phyloP scores from a whole-genome alignment of 192 early-diverging fungal species.

The Kickxella alabastrina region DNA sequence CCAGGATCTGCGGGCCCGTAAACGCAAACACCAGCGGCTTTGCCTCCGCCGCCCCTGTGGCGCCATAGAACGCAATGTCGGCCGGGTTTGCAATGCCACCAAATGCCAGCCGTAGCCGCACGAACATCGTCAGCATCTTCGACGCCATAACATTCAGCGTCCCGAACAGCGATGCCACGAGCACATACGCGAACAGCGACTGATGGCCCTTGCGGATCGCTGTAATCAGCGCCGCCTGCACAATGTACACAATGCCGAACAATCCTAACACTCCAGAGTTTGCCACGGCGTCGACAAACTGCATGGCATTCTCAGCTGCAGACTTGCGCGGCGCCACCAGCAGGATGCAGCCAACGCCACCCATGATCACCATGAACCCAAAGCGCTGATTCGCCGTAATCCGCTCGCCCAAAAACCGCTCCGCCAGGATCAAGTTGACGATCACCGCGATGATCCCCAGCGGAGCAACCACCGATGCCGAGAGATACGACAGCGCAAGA shows the following conservation, averaged over 20 bases:
- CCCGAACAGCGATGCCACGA: slow-evolving; percentile 45
- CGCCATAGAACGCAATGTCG: slow-evolving; percentile 40
- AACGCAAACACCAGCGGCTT: slow-evolving; percentile 8
- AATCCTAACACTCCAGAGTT: slow-evolving; percentile 30
- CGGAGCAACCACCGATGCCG: slow-evolving; percentile 45
- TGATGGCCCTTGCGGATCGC: slow-evolving; percentile 20
- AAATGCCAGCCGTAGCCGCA: slow-evolving; percentile 30
- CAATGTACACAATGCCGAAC: slow-evolving; percentile 17
- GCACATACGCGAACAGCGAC: slow-evolving; percentile 35
- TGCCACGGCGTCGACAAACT: slow-evolving; percentile 36
- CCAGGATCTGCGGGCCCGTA: slow-evolving; percentile 22
- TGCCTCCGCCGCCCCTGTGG: slow-evolving; percentile 6
- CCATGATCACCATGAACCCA: slow-evolving; percentile 38
- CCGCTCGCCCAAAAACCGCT: slow-evolving; percentile 44
- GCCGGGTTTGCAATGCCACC: slow-evolving; percentile 28
- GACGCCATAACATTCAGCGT: slow-evolving; percentile 51
- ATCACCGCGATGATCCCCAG: slow-evolving; percentile 46
- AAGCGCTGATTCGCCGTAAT: slow-evolving; percentile 43
- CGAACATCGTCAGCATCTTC: slow-evolving; percentile 44
- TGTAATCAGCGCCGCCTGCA: slow-evolving; percentile 21
- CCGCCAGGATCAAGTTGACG: slow-evolving; percentile 43
- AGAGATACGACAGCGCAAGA: slow-evolving; percentile 48
- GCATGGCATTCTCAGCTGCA: slow-evolving; percentile 20
- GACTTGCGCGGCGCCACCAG: slow-evolving; percentile 43
- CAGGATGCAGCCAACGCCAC: slow-evolving; percentile 40